Base-by-base conservation (phyloP, 2,329 filamentous ascomycete genomes). In the Tolypocladium capitatum region DNA sequence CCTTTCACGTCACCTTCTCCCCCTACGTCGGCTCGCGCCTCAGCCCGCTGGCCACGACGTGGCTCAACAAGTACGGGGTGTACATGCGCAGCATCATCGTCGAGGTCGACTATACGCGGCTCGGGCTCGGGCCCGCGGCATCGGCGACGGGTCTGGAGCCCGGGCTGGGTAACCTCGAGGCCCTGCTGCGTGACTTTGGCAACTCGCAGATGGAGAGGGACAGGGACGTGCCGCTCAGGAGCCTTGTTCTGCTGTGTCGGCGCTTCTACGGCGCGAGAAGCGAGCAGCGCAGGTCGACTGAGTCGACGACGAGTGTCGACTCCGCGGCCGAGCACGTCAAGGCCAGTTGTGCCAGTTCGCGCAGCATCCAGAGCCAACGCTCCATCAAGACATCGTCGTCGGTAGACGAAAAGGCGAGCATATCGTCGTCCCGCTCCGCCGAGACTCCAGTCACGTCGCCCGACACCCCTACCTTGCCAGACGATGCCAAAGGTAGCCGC, bases 91-190 rank as follows among this genome's bases (percentile, higher is more conserved):
- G 59, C 27, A 52, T 72, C 21, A 59, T 60, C 2, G 44, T 72
- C 10, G 69, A 72, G 49, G 30, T 72, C 1, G 69, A 72, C 49
- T 56, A 70, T 54, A 63, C 68, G 1, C 61, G 58, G 11, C 55
- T 68, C 9, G 58, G 61, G 1, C 65, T 64, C 21, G 65, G 65
- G 2, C 49, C 56, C 3, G 45, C 50, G 1, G 53, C 53, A 5
- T 46, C 51, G 1, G 63, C 64, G 0, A 48, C 46, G 0, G 38
- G 44, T 0, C 48, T 69, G 2, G 46, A 51, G 0, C 52, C 61
- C 0, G 58, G 57, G 6, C 51, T 60, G 1, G 48, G 56, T 1
- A 51, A 58, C 2, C 52, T 66, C 2, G 58, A 59, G 16, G 21
- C 30, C 0, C 52, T 64, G 4, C 53, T 69, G 2, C 35, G 52